Conservation (phyloP, 2,329 filamentous ascomycete species). For the Incumbomyces delicatus region DNA sequence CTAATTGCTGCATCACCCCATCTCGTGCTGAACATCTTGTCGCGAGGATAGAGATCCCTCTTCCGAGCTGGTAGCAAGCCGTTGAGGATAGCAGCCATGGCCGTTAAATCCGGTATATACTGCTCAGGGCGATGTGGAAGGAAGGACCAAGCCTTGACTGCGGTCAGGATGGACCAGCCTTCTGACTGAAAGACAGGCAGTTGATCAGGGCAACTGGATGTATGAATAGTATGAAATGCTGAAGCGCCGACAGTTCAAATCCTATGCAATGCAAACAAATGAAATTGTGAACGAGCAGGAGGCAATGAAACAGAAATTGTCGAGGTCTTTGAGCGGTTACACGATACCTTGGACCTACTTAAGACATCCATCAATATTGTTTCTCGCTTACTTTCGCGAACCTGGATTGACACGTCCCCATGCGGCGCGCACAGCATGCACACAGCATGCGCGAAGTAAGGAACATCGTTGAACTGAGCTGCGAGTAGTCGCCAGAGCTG, state of each 20-base stretch:
- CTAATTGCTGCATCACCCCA: slow-evolving; percentile 34
- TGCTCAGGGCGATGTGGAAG: background rate
- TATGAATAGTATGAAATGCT: slow-evolving; percentile 3
- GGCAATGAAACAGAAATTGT: slow-evolving; percentile 1
- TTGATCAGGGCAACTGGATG: background rate
- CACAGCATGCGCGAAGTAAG: background rate
- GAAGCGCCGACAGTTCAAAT: background rate
- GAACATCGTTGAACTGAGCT: background rate
- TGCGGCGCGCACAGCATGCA: background rate
- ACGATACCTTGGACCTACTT: background rate
- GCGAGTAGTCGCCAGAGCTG: background rate
- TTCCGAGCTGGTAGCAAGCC: slow-evolving; percentile 2
- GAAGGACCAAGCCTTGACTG: background rate
- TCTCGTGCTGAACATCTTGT: slow-evolving; percentile 25
- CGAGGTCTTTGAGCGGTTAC: background rate
- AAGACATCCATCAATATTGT: slow-evolving; percentile 1
- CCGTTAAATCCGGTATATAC: background rate
- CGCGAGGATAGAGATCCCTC: slow-evolving; percentile 1
- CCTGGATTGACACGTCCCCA: background rate
- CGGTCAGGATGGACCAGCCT: background rate
- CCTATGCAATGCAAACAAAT: background rate
- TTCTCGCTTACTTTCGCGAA: background rate
- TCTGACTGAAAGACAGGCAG: background rate
- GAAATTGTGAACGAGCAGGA: background rate
- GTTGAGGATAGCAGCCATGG: slow-evolving; percentile 6